Evolutionary conservation across 139 green algal species (phyloP).

Genomic region (Picocystis salinarum): DNA sequence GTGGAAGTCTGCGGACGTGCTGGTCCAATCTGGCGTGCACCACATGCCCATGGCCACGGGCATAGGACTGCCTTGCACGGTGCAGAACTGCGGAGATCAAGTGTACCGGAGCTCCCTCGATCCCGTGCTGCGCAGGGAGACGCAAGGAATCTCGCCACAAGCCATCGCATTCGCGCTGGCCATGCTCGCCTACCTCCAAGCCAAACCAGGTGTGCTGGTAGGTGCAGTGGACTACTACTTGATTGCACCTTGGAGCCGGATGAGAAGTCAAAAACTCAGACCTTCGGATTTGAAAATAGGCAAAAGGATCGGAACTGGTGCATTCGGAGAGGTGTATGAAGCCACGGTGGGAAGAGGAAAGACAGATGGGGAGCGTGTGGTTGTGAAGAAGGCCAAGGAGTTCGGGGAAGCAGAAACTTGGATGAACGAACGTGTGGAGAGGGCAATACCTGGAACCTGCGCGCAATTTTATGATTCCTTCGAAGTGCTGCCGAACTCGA

Average conservation of each 20-base stretch:
- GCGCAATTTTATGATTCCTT: conserved; percentile 79
- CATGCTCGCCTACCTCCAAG: conserved; percentile 34
- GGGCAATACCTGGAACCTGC: conserved; percentile 27
- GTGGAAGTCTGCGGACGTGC: too few species aligned
- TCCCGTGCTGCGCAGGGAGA: conserved; percentile 53
- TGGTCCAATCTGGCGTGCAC: too few species aligned
- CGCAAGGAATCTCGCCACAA: conserved; percentile 34
- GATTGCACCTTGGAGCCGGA: conserved; percentile 26
- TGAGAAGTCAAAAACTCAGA: not conserved
- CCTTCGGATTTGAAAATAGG: conserved; percentile 54
- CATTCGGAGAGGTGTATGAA: conserved; percentile 81
- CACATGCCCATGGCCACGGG: conserved; percentile 45
- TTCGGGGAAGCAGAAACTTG: conserved; percentile 92
- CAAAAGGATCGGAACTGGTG: conserved; percentile 63
- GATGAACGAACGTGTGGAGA: conserved; percentile 93
- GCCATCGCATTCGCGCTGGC: conserved; percentile 25
- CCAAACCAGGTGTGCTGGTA: conserved; percentile 42
- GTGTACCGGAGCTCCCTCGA: conserved; percentile 66
- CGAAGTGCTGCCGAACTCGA: conserved; percentile 22
- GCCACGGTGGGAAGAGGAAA: conserved; percentile 19
- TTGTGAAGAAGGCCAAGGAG: conserved; percentile 73
- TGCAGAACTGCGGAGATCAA: conserved; percentile 71
- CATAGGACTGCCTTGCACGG: conserved; percentile 53
- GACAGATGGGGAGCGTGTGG: conserved; percentile 8
- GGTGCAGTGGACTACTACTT: conserved; percentile 68